These are phyloP conservation scores for Xylariaceae sp. DNA, from an alignment of 2,329 filamentous ascomycete genomes.

Conservation along the genomic window DNA sequence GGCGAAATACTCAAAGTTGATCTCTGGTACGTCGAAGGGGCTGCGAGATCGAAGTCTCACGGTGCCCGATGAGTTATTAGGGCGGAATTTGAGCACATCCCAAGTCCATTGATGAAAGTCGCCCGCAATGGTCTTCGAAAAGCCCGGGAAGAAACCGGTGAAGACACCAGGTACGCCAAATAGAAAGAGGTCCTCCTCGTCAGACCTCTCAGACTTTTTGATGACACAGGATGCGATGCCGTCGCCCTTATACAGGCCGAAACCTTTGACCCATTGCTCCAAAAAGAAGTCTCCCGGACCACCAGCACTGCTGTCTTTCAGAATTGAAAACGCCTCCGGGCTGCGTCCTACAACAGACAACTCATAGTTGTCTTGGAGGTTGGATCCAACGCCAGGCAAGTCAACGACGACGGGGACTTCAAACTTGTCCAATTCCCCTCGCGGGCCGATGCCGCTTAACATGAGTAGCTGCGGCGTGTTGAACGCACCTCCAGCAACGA, in stretches of 20 bases:
- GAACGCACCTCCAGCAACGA: conserved; percentile 26
- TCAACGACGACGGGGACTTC: conserved; percentile 48
- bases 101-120: neutral
- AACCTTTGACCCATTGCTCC: neutral
- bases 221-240: neutral
- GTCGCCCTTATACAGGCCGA: neutral
- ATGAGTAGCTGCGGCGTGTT: conserved; percentile 36
- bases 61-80: neutral
- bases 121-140: neutral
- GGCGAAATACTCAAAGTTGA: neutral
- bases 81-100: neutral
- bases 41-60: neutral
- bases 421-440: conserved; percentile 29
- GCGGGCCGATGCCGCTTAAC: conserved; percentile 34
- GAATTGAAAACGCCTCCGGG: neutral
- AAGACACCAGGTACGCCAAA: neutral
- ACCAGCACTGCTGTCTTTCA: neutral
- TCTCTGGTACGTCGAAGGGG: neutral
- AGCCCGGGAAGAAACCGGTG: neutral
- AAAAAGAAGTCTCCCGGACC: neutral
- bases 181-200: neutral
- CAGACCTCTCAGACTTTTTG: neutral
- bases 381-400: conserved; percentile 45
- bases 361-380: neutral
- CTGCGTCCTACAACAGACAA: neutral